Percentiles rank a stretch among this genome's conserved stretches.
These are phyloP conservation scores for Geotrichum citri-aurantii DNA, from an alignment of 1,139 yeast species.

Conservation along the genomic window DNA sequence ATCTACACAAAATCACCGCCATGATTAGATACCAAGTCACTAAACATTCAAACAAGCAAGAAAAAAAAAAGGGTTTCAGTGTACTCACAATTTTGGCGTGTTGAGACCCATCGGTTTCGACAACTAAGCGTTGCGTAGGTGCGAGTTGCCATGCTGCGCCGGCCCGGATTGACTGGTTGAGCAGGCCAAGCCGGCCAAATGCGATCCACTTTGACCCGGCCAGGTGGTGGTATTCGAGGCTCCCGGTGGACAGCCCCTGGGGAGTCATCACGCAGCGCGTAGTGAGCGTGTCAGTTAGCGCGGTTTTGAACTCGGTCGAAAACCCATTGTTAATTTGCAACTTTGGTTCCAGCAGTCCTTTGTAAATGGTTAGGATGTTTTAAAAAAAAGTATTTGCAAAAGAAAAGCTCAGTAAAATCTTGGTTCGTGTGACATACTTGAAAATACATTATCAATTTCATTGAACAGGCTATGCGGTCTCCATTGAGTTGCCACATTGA, in stretches of 20 bases:
- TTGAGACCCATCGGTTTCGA: background rate
- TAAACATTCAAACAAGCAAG: background rate
- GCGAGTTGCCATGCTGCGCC: background rate
- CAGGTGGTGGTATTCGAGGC: background rate
- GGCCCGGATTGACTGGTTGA: background rate
- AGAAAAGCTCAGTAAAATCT: background rate
- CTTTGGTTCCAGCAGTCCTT: background rate
- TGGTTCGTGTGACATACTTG: background rate
- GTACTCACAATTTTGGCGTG: background rate
- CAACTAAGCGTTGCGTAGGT: background rate
- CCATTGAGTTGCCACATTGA: background rate
- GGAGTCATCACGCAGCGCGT: background rate
- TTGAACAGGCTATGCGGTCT: background rate
- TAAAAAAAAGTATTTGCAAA: background rate
- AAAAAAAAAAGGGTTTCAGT: background rate
- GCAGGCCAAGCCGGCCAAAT: background rate
- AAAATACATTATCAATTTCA: background rate
- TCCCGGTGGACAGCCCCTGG: background rate
- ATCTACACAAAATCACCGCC: background rate
- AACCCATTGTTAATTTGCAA: background rate
- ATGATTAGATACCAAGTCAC: background rate
- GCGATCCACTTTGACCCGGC: background rate
- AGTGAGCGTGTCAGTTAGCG: background rate
- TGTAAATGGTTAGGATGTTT: background rate
- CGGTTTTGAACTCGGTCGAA: background rate